These are phyloP conservation scores for Candida qinlingensis DNA, from an alignment of 805 yeast genomes.

Conservation along the genomic window DNA sequence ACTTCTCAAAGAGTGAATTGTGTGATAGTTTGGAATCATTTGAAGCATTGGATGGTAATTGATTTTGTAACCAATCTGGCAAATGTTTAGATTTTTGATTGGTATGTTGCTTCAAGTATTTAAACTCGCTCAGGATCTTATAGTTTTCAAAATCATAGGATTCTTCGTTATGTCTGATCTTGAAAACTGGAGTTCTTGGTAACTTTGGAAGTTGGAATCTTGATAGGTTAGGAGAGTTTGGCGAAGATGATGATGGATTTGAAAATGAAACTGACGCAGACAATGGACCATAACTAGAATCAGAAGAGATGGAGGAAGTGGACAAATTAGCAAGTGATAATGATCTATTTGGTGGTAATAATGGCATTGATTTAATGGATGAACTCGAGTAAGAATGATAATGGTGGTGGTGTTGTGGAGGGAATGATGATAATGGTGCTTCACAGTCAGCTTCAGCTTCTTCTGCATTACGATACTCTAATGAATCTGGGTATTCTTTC, in stretches of 20 bases:
- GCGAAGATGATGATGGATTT: constrained; percentile 17
- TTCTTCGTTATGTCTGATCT: constrained; percentile 52
- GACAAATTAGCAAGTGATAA: constrained; percentile 16
- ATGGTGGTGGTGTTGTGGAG: constrained; percentile 1
- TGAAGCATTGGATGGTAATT: constrained; percentile 10
- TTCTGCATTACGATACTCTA: constrained; percentile 11
- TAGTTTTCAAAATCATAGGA: constrained; percentile 18
- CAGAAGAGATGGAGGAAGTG: constrained; percentile 7
- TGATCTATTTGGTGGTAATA: constrained; percentile 15
- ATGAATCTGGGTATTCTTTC: constrained; percentile 21
- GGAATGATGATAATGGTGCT: not conserved
- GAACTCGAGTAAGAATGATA: not conserved
- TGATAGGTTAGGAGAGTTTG: constrained; percentile 29
- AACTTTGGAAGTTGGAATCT: constrained; percentile 50
- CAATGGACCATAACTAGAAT: constrained; percentile 3
- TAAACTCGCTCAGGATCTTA: constrained; percentile 19
- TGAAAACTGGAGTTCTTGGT: constrained; percentile 38
- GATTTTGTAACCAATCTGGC: constrained; percentile 49
- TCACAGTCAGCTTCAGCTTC: not conserved
- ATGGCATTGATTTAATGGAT: not conserved
- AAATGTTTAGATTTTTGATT: constrained; percentile 18
- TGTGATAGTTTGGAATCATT: constrained; percentile 14
- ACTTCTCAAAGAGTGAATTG: constrained; percentile 40
- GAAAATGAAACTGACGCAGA: constrained; percentile 6
- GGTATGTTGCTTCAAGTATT: constrained; percentile 6